Conservation (phyloP, 2,329 filamentous ascomycete genomes). For the Fusarium brachygibbosum region DNA sequence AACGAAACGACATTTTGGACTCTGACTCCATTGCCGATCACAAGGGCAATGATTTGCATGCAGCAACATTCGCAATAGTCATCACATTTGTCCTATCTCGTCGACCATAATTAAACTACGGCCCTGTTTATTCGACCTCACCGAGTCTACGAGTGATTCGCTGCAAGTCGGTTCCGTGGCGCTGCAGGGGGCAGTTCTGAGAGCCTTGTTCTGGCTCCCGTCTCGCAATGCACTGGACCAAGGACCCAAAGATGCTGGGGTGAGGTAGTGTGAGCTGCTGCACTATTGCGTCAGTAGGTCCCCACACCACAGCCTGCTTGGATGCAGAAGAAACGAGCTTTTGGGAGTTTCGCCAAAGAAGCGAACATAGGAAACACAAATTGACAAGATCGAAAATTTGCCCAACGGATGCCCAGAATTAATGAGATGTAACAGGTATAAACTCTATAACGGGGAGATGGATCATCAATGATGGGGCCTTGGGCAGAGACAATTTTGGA, state of each 20-base stretch:
- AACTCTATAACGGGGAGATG: slow-evolving; percentile 17
- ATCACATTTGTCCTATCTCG: slow-evolving; percentile 4
- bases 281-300: slow-evolving; percentile 49
- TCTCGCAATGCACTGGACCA: slow-evolving; percentile 32
- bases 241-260: slow-evolving; percentile 34
- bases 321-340: slow-evolving; percentile 35
- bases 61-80: slow-evolving; percentile 16
- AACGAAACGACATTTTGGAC: slow-evolving; percentile 13
- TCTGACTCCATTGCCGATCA: slow-evolving; percentile 34
- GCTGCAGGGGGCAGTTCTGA: slow-evolving; percentile 32
- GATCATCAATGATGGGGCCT: slow-evolving; percentile 22
- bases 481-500: slow-evolving; percentile 35
- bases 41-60: slow-evolving; percentile 34
- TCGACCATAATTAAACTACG: slow-evolving; percentile 1
- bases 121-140: slow-evolving; percentile 23
- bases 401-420: slow-evolving; percentile 19
- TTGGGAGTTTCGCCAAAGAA: slow-evolving; percentile 21
- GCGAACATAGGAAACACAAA: slow-evolving; percentile 7
- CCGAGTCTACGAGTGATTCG: slow-evolving; percentile 33
- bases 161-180: slow-evolving; percentile 29
- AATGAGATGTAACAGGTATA: slow-evolving; percentile 3
- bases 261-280: slow-evolving; percentile 43
- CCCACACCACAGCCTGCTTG: slow-evolving; percentile 40
- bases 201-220: slow-evolving; percentile 40
- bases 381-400: slow-evolving; percentile 17